Evolutionary conservation across 2,329 filamentous ascomycete species (phyloP).

Genomic region (Alternaria ventricosa): DNA sequence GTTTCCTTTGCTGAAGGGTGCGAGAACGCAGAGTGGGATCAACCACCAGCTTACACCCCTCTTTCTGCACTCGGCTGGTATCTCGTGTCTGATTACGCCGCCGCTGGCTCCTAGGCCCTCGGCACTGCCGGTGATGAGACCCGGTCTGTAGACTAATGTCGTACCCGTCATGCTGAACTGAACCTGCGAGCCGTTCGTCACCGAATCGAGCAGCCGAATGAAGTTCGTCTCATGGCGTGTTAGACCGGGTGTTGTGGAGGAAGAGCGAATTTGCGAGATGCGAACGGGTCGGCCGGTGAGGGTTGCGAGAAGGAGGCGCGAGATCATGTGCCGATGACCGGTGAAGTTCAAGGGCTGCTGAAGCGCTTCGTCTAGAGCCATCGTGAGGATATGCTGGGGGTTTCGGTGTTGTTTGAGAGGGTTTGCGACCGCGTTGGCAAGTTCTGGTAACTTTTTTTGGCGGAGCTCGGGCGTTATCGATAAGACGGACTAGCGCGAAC

Average conservation of each 20-base stretch:
- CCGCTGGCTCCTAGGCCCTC: slow-evolving; percentile 74
- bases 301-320: slow-evolving; percentile 87
- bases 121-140: slow-evolving; percentile 85
- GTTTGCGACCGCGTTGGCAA: neutral
- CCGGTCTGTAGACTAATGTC: slow-evolving; percentile 88
- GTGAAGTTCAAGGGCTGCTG: slow-evolving; percentile 73
- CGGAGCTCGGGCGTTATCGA: slow-evolving; percentile 14
- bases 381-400: slow-evolving; percentile 14
- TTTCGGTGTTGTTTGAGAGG: neutral
- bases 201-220: slow-evolving; percentile 87
- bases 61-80: slow-evolving; percentile 77
- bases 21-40: slow-evolving; percentile 84
- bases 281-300: slow-evolving; percentile 88
- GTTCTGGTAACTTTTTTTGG: slow-evolving; percentile 29
- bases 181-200: slow-evolving; percentile 94
- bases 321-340: slow-evolving; percentile 80
- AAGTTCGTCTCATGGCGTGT: slow-evolving; percentile 94
- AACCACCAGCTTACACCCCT: slow-evolving; percentile 92
- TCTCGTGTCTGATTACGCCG: slow-evolving; percentile 80
- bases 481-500: slow-evolving; percentile 16
- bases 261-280: slow-evolving; percentile 91
- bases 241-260: slow-evolving; percentile 86
- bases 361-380: slow-evolving; percentile 45
- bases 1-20: slow-evolving; percentile 89
- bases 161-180: slow-evolving; percentile 98